A percentile compares a stretch with the other conserved stretches of the same genome.
Evolutionary conservation across 169 alveolate species (phyloP).

Genomic region (Cyclospora cayetanensis): DNA sequence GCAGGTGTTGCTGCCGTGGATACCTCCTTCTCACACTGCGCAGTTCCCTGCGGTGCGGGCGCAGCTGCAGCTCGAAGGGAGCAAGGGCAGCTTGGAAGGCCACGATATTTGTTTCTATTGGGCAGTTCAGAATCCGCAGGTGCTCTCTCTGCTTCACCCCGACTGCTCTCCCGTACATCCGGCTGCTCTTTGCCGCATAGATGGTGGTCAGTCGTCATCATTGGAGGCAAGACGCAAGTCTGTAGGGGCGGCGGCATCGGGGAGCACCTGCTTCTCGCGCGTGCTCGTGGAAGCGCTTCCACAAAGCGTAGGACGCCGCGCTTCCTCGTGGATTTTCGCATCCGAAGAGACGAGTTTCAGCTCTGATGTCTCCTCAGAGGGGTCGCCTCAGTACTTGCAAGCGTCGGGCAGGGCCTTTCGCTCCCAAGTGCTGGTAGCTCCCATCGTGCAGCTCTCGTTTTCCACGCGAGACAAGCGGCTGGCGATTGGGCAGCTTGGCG

Average conservation of each 20-base stretch:
- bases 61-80: conserved; percentile 44
- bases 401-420: not conserved
- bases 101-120: conserved; percentile 45
- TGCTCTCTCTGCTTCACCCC: conserved; percentile 34
- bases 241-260: not conserved
- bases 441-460: conserved; percentile 43
- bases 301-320: not conserved
- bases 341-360: conserved; percentile 7
- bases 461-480: conserved; percentile 64
- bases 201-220: not conserved
- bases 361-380: not conserved
- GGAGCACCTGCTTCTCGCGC: conserved; percentile 33
- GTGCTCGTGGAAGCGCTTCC: conserved; percentile 58
- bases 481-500: conserved; percentile 65
- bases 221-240: not conserved
- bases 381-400: not conserved
- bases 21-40: conserved; percentile 47
- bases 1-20: conserved; percentile 67
- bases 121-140: conserved; percentile 54
- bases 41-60: conserved; percentile 56
- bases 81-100: not conserved
- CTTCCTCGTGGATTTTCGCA: conserved; percentile 65
- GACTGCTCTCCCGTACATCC: conserved; percentile 60
- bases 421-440: conserved; percentile 64
- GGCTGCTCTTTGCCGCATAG: conserved; percentile 19